Base-by-base conservation (phyloP, 768 basidiomycete species). In the Calvatia gigantea region DNA sequence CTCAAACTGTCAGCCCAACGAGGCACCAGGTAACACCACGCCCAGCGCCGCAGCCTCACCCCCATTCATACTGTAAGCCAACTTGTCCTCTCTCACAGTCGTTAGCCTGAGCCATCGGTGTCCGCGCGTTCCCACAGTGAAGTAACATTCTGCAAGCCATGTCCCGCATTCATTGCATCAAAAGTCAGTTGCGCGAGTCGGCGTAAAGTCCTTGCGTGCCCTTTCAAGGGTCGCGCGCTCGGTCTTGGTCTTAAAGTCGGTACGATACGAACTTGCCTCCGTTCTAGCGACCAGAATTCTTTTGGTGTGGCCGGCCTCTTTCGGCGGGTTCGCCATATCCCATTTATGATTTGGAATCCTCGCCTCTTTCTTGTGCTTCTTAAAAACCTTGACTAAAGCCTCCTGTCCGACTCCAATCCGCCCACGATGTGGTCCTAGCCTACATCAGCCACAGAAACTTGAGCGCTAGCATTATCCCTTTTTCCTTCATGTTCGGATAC, bases 11-110 rank as follows among this genome's bases (percentile, higher is more conserved):
- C 88, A 79, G 61, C 89, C 92, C 27, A 95, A 79, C 23, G 84
- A 79, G 3, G 97, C 96, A 14, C 95, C 97, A 59, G 96, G 86
- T 46, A 97, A 85, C 1, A 90, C 96, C 23, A 95, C 94, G 38
- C 87, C 94, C 41, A 99, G 81, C 19, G 97, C 96, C 25, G 89
- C 91, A 0, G 94, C 91, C 73, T 99, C 97, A 67, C 98, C 97
- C 0, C 96, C 88, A 67, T 99, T 98, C 58, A 99, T 91, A 62
- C 98, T 98, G 65, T 87, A 78, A 4, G 96, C 92, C 55, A 98
- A 88, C 70, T 91, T 92, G 50, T 86, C 82, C 82, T 88, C 85
- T 66, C 93, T 93, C 51, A 95, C 89, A 27, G 84, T 78, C 76
- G 7, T 91, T 90, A 15, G 84, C 70, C 66, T 95, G 94, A 31